Evolutionary conservation across 257 asterid genomes (phyloP), one percentile per base, ranked within the genome.

Genomic region (Ligustrum vulgare): DNA sequence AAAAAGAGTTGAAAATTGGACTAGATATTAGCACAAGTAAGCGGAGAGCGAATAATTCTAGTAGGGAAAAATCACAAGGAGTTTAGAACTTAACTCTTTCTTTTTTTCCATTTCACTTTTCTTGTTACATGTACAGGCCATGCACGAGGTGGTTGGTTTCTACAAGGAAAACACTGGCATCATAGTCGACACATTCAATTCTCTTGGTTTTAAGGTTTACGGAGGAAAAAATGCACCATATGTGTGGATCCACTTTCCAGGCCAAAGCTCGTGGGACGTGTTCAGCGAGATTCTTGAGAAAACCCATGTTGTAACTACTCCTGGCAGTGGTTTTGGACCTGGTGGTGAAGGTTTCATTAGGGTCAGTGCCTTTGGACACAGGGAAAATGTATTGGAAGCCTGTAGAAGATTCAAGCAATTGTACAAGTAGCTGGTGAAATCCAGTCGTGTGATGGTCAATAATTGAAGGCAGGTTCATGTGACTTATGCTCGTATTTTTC

Each of bases 271-370:
- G 3, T 95, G 98, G 98, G 98, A 95, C n/a, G 99, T 93, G 75
- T 95, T 92, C 73, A 66, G 89, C 10, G 96, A 93, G 86, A 90
- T 95, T 72, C 96, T 95, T 47, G 98, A 93, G 89, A 95, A 93
- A 88, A 95, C 98, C 45, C 94, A 95, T 49, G 94, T 93, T 15
- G 99, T 92, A 34, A 91, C 94, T 62, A 92, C 99, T 62, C 99
- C 99, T 3, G 98, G 98, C 45, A 94, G 98, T 70, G 99, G 99
- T 23, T 94, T 94, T 28, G 99, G 99, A 76, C 98, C 99, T 34
- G 97, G 86, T 9, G 99, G 99, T 20, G 98, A 94, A 86, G 96
- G 99, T 60, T 94, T 94, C 58, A 83, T 94, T 37, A 79, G 99
- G 82, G 97, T 94, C 41, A 92, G 98, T 67, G 96, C 99, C 49